These are phyloP conservation scores for Laetiporus sulphureus DNA, from an alignment of 1,284 basidiomycete genomes.

Conservation along the genomic window DNA sequence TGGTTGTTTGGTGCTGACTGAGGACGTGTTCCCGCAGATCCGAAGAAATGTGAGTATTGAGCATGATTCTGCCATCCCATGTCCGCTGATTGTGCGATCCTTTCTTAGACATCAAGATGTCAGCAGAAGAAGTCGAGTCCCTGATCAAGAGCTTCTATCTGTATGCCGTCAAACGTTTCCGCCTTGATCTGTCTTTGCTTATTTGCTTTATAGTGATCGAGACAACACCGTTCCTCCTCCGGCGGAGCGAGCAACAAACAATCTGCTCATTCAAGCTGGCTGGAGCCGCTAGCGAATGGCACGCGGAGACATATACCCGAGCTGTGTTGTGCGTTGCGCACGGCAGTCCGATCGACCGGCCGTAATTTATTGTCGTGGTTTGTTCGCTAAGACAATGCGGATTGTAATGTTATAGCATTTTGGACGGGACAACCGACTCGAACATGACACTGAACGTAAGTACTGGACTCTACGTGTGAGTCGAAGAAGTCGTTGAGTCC, in stretches of 20 bases:
- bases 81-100: neutral
- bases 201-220: slow-evolving; percentile 9
- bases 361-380: no score
- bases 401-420: no score
- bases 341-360: no score
- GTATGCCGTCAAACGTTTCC: slow-evolving; percentile 12
- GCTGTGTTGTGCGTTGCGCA: no score
- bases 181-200: neutral
- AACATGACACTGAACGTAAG: no score
- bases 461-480: no score
- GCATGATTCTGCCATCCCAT: neutral
- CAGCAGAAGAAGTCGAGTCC: slow-evolving; percentile 65
- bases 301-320: no score
- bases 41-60: slow-evolving; percentile 63
- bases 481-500: no score
- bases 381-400: no score
- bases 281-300: slow-evolving; percentile 23
- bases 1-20: slow-evolving; percentile 5
- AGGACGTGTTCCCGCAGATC: slow-evolving; percentile 40
- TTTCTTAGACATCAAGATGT: slow-evolving; percentile 66
- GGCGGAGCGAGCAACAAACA: slow-evolving; percentile 20
- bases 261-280: slow-evolving; percentile 24
- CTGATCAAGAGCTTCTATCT: slow-evolving; percentile 58
- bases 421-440: no score
- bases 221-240: slow-evolving; percentile 13